Base-by-base conservation (phyloP, 1,284 basidiomycete genomes). In the Ganoderma meredithae region DNA sequence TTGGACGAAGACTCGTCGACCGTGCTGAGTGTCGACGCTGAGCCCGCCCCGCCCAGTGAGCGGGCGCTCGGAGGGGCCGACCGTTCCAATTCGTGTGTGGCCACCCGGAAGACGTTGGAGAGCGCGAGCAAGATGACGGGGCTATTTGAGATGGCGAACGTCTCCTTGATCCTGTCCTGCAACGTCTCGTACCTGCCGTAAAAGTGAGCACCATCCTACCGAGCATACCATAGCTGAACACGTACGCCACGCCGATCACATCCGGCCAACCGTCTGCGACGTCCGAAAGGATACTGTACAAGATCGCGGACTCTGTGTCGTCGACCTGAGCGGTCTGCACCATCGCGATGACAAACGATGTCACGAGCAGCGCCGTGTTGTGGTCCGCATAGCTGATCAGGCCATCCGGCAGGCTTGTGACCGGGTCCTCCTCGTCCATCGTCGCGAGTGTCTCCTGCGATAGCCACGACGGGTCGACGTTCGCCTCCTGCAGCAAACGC, bases 281-380 rank as follows among this genome's bases (percentile, higher is more conserved):
- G 58, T 95, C 92, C 33, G 94, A 88, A 40, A 97, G 83, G 43
- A 96, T 79, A 59, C 85, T 85, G 77, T 93, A 96, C 59, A 96
- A 78, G 63, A 96, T 91, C 74, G 95, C 89, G 17, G 91, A 90
- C 81, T 97, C 95, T 1, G 85, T 83, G 72, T 94, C 92, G 75
- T 95, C 93, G 4, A 91, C 90, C 77, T 94, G 91, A 0, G 93
- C 91, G n/a, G 88, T 91, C 52, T 84, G 83, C 44, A 96, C 84
- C 80, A 96, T 93, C 1, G 92, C 90, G 1, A 89, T 89, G 43
- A 91, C 83, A 75, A 96, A 92, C 0, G 94, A 92, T 52, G 90
- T 86, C 4, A 90, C 83, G 22, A 96, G 84, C 17, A 97, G 81
- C 0, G 94, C 94, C 3, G 86, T 88, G 33, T 84, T 87, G 63